Base-by-base conservation (phyloP, 2,329 filamentous ascomycete genomes). In the Colletotrichum cuscutae region DNA sequence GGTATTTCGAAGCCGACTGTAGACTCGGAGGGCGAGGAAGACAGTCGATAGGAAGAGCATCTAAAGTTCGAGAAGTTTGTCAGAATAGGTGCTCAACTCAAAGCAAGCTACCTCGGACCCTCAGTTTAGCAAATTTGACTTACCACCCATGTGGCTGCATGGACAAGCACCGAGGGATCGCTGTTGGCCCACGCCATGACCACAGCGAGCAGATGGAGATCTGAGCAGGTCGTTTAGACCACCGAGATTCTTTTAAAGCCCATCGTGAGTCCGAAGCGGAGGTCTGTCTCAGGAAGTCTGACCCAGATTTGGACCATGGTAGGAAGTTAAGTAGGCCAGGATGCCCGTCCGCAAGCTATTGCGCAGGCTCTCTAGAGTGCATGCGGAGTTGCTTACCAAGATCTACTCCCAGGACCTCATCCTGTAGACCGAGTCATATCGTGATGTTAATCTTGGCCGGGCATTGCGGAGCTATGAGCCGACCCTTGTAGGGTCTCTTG, bases 21-120 rank as follows among this genome's bases (percentile, higher is more conserved):
- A 78, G 3, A 78, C 54, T 46, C 77, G 67, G 5, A 77, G 72
- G 22, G 58, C 58, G 8, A 78, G 46, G 53, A 76, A 74, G 30
- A 65, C 7, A 12, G 62, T 56, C 6, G 62, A 19, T 9, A 56
- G 15, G 8, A 56, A 26, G 22, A 65, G 54, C 12, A 65, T 30
- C 62, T 65, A 22, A 6, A n/a, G 13, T 7, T 22, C 22, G 15
- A 19, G 60, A 37, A 9, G 11, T 22, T 11, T 11, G 11, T 49
- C 42, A 26, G 60, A 19, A n/a, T 22, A 30, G 4, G 32, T 32
- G 11, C 11, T 53, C 19, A 42, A 42, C 15, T 42, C 15, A 6
- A 19, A 19, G 7, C 37, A 7, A 6, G 7, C 15, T 3, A 7
- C 7, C 15, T 42, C 19, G 37, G 13, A 19, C 37, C 15, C 37